Percentiles rank a stretch among this genome's conserved stretches.
phyloP scores from a whole-genome alignment of 257 asterid species.

The Rubia yunnanensis region DNA sequence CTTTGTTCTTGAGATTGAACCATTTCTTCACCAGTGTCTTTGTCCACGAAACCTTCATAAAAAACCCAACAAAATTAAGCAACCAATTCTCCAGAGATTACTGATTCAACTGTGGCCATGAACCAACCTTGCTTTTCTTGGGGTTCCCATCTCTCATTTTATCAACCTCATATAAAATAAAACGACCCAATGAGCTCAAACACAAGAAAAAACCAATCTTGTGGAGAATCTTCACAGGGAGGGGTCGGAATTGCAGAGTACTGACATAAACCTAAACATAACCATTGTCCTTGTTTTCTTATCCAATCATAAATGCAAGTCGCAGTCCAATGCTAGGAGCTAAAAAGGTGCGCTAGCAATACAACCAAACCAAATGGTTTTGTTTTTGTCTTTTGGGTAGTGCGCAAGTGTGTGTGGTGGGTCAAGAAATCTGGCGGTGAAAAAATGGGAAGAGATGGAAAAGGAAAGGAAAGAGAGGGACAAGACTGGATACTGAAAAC shows the following conservation, averaged over 20 bases:
- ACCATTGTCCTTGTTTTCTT: constrained; percentile 15
- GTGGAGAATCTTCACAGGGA: constrained; percentile 2
- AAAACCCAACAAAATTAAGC: constrained; percentile 19
- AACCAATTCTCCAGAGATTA: no score
- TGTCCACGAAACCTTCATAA: constrained; percentile 68
- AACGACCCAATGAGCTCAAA: neutral
- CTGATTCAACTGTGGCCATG: constrained; percentile 11
- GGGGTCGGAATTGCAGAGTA: constrained; percentile 23
- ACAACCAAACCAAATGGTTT: constrained; percentile 19
- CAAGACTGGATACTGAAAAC: constrained; percentile 1
- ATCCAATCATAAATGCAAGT: constrained; percentile 8
- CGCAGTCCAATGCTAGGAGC: constrained; percentile 19
- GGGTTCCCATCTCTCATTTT: constrained; percentile 81
- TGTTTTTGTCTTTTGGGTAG: constrained; percentile 11
- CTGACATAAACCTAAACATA: no score
- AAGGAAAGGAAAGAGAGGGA: constrained; percentile 15
- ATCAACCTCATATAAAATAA: constrained; percentile 41
- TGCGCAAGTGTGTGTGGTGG: constrained; percentile 3
- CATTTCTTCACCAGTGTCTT: constrained; percentile 91
- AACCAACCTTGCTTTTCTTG: constrained; percentile 81
- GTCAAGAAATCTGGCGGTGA: constrained; percentile 14
- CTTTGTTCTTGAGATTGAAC: constrained; percentile 77
- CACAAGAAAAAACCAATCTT: constrained; percentile 26
- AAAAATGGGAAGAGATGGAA: constrained; percentile 10
- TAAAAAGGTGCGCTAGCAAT: no score